These are phyloP conservation scores for Pinus albicaulis DNA, from an alignment of 75 land plant species.

Conservation along the genomic window DNA sequence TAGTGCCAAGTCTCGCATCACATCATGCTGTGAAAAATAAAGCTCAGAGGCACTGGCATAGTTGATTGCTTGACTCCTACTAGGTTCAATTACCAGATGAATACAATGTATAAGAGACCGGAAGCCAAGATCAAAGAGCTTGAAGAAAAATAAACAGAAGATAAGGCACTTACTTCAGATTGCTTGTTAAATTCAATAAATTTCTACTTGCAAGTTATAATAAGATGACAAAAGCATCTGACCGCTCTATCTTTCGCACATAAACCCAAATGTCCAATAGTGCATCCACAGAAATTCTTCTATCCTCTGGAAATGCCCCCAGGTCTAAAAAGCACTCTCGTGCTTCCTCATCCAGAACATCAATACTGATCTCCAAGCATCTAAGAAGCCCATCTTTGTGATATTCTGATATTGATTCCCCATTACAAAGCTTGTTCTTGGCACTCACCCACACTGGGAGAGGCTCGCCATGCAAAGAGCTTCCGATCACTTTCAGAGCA, in stretches of 20 bases:
- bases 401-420: conserved; percentile 38
- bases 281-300: conserved; percentile 47
- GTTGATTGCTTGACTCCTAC: background rate
- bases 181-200: conserved; percentile 33
- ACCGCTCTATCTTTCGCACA: conserved; percentile 40
- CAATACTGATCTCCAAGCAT: conserved; percentile 42
- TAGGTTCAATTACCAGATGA: background rate
- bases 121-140: background rate
- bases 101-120: background rate
- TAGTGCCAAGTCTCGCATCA: conserved; percentile 61
- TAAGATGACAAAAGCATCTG: conserved; percentile 53
- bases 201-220: conserved; percentile 51
- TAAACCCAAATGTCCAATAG: conserved; percentile 60
- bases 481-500: conserved; percentile 66
- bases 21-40: conserved; percentile 32
- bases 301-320: conserved; percentile 61
- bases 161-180: background rate
- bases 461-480: conserved; percentile 34
- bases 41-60: background rate
- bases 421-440: conserved; percentile 33
- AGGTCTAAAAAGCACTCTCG: conserved; percentile 61
- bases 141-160: background rate
- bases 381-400: conserved; percentile 47
- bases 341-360: conserved; percentile 19
- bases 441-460: conserved; percentile 40